Conservation (phyloP, 352 stramenopile genomes). For the Phytophthora palmivora region DNA sequence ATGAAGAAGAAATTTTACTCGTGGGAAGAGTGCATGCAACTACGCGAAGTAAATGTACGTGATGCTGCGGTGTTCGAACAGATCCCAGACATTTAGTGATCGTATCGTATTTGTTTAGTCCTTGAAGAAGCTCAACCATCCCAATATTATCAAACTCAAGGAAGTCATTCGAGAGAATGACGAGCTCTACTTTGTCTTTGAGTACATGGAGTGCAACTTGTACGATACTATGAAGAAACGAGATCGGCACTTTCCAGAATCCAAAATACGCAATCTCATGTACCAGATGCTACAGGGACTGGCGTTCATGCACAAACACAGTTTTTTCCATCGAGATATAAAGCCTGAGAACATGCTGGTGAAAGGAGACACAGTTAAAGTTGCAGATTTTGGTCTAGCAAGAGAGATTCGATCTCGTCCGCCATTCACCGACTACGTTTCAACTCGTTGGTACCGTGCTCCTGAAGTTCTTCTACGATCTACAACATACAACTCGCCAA, state of each 20-base stretch:
- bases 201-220: constrained; percentile 99
- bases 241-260: constrained; percentile 91
- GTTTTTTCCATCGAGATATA: constrained; percentile 99
- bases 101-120: constrained; percentile 51
- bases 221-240: constrained; percentile 97
- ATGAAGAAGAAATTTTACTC: constrained; percentile 99
- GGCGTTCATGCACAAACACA: constrained; percentile 98
- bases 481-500: constrained; percentile 96
- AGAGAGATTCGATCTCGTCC: constrained; percentile 91
- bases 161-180: constrained; percentile 98
- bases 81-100: background rate
- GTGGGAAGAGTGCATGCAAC: constrained; percentile 96
- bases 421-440: constrained; percentile 98
- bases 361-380: constrained; percentile 95
- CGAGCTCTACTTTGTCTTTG: constrained; percentile 98
- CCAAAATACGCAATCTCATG: constrained; percentile 97
- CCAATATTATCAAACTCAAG: constrained; percentile 98
- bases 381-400: constrained; percentile 99
- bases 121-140: constrained; percentile 96
- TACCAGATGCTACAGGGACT: constrained; percentile 98
- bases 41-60: constrained; percentile 96
- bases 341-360: constrained; percentile 99
- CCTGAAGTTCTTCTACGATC: constrained; percentile 97
- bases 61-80: background rate
- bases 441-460: constrained; percentile 98